phyloP scores from a whole-genome alignment of 305 asterid species.

The Fraxinus nigra region DNA sequence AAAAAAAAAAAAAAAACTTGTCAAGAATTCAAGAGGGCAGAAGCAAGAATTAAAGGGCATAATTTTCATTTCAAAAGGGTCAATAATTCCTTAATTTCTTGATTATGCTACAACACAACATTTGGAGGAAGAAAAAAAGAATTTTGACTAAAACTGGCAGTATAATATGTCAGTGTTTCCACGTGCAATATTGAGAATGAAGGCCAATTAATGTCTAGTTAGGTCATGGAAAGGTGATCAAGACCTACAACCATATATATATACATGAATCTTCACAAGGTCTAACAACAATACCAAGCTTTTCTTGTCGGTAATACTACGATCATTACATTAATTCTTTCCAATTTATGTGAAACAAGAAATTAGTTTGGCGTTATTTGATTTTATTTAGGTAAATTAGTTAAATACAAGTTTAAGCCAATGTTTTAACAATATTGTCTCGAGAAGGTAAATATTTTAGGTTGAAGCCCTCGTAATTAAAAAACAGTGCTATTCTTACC shows the following conservation, averaged over 20 bases:
- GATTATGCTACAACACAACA: background rate
- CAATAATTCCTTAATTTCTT: background rate
- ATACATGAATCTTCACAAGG: constrained; percentile 28
- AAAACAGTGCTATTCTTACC: background rate
- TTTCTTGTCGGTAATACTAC: constrained; percentile 1
- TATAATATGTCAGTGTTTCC: background rate
- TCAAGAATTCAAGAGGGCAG: background rate
- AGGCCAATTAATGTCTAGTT: constrained; percentile 32
- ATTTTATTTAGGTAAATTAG: constrained; percentile 25
- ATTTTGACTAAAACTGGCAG: background rate
- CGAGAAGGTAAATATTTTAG: background rate
- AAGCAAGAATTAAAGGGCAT: background rate
- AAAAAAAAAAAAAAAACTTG: background rate
- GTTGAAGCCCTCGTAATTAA: background rate
- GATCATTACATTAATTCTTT: background rate
- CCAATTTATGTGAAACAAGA: constrained; percentile 1
- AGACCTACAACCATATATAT: constrained; percentile 35
- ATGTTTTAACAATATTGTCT: background rate
- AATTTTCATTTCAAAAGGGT: background rate
- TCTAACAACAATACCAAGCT: constrained; percentile 49
- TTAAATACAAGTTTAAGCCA: constrained; percentile 29
- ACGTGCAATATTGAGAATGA: constrained; percentile 24
- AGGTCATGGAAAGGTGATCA: constrained; percentile 47
- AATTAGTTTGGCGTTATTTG: constrained; percentile 6
- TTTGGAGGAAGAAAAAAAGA: too few relatives aligned